Evolutionary conservation across 2,329 filamentous ascomycete species (phyloP), one percentile per base, ranked within the genome.

Genomic region (Huntiella savannae): DNA sequence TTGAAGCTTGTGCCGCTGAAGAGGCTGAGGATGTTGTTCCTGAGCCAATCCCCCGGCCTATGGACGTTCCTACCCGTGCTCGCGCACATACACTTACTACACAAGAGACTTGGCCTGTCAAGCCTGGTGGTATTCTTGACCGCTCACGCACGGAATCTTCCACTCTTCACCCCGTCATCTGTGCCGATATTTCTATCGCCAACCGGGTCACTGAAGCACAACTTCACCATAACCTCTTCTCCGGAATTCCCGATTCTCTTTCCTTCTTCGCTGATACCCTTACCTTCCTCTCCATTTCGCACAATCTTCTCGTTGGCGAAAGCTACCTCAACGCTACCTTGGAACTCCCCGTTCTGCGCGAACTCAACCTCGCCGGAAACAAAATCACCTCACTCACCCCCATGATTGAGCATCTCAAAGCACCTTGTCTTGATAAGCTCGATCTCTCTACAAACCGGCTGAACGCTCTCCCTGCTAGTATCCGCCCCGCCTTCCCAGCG

Each of bases 391-490:
- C 75, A 3, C 63, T 95, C 7, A 68, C 71, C 1, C 74, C 79
- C 0, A 62, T 96, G 12, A 69, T 75, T 3, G 62, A 66, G 4
- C 65, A 75, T 52, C 69, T 96, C 4, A 68, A 71, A n/a, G 85
- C 87, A 0, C 85, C 86, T 0, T 67, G 63, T 5, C 69, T 96
- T 5, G 74, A 79, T 46, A 81, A 80, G 53, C 67, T 95, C 1
- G 83, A 96, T 56, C 68, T 92, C 5, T 85, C 81, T 17, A 73
- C 80, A 52, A 96, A 96, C 58, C 77, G 81, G n/a, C 63, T 96
- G 28, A 71, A 75, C 1, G 70, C 71, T 0, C 66, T 95, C 0
- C 83, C 87, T 0, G 53, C 58, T 2, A 59, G 58, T 17, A 63
- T 94, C 5, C 77, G 77, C 45, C 62, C 70, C 5, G 65, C 63